Evolutionary conservation across 164 flowering plant species (phyloP).

Genomic region (Tinospora cordifolia): DNA sequence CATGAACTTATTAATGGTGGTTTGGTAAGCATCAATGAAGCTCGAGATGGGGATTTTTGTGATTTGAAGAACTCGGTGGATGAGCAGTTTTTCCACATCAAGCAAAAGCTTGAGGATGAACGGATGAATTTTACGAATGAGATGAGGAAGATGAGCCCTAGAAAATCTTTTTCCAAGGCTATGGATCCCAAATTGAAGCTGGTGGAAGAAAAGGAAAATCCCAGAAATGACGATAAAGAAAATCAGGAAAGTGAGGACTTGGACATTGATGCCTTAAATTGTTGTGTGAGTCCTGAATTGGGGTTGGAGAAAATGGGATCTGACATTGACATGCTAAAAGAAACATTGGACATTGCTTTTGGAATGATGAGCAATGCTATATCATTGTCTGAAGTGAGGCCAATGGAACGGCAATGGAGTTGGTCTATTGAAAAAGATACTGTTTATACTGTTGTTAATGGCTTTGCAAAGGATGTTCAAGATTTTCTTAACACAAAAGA

Average conservation of each 20-base stretch:
- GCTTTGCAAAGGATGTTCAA: constrained; percentile 32
- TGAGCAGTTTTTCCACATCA: constrained; percentile 48
- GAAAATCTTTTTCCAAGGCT: background rate
- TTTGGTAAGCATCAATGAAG: constrained; percentile 21
- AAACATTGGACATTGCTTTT: constrained; percentile 57
- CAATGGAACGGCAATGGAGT: constrained; percentile 53
- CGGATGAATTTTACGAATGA: constrained; percentile 19
- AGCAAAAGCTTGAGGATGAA: constrained; percentile 42
- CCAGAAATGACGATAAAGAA: background rate
- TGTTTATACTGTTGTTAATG: constrained; percentile 23
- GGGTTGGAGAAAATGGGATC: constrained; percentile 50
- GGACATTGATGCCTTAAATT: constrained; percentile 4
- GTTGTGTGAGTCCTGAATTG: constrained; percentile 14
- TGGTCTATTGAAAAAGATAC: constrained; percentile 48
- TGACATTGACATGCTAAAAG: constrained; percentile 57
- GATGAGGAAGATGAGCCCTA: constrained; percentile 15
- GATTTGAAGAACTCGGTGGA: constrained; percentile 50
- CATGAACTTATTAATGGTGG: constrained; percentile 17
- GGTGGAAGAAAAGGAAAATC: constrained; percentile 16
- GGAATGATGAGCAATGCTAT: constrained; percentile 50
- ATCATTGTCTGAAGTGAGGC: constrained; percentile 35
- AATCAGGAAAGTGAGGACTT: background rate
- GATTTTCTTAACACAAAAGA: constrained; percentile 20
- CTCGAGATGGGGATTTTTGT: constrained; percentile 32
- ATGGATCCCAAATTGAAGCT: constrained; percentile 13